Percentiles rank a stretch among this genome's conserved stretches.
phyloP scores from a whole-genome alignment of 768 basidiomycete genomes.

The Termitomyces sp. region DNA sequence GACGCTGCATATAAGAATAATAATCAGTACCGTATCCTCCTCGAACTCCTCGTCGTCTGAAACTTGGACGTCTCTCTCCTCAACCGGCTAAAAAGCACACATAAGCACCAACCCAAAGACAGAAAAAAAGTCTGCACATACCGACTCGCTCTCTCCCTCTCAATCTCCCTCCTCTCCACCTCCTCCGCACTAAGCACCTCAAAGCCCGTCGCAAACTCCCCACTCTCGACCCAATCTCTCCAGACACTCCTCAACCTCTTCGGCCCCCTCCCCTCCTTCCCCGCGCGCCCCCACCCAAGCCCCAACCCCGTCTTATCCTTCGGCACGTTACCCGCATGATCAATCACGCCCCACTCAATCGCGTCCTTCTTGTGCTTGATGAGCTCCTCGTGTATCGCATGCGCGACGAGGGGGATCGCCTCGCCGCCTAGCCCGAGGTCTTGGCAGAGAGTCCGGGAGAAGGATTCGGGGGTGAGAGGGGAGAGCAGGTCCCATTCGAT shows the following conservation, averaged over 20 bases:
- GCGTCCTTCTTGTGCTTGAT: slow-evolving; percentile 94
- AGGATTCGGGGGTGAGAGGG: slow-evolving; percentile 82
- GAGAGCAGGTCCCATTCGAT: slow-evolving; percentile 99
- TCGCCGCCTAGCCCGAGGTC: slow-evolving; percentile 90
- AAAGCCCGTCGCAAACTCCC: slow-evolving; percentile 86
- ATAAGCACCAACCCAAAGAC: not conserved
- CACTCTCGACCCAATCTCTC: slow-evolving; percentile 92
- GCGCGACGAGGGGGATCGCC: slow-evolving; percentile 83
- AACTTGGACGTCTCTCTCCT: slow-evolving; percentile 41
- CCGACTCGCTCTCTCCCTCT: slow-evolving; percentile 83
- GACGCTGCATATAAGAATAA: too few species aligned
- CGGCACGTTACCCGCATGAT: slow-evolving; percentile 28
- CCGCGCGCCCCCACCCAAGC: slow-evolving; percentile 70
- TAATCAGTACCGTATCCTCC: slow-evolving; percentile 26
- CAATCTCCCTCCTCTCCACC: slow-evolving; percentile 84
- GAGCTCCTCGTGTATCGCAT: slow-evolving; percentile 94
- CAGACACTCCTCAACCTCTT: slow-evolving; percentile 84
- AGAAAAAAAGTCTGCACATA: slow-evolving; percentile 14
- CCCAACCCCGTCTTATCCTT: slow-evolving; percentile 85
- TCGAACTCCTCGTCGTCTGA: slow-evolving; percentile 36
- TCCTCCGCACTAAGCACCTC: slow-evolving; percentile 88
- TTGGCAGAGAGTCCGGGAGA: slow-evolving; percentile 72
- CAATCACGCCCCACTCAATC: slow-evolving; percentile 90
- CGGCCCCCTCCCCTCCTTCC: slow-evolving; percentile 77
- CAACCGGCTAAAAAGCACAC: slow-evolving; percentile 23